Evolutionary conservation across 2,329 filamentous ascomycete species (phyloP), one percentile per base, ranked within the genome.

Genomic region (Xylaria sp.): DNA sequence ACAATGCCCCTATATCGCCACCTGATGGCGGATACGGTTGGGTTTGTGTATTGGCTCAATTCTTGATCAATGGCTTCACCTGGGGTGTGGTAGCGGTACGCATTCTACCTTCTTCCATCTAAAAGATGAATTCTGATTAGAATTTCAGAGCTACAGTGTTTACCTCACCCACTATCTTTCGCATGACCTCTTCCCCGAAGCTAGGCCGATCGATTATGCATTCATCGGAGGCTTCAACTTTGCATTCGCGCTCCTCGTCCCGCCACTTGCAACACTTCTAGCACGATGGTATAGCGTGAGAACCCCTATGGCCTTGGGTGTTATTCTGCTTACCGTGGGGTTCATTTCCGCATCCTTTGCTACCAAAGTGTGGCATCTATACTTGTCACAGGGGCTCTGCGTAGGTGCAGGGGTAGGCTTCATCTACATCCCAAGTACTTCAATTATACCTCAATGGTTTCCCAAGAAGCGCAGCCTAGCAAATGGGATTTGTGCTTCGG

Each of bases 41-140:
- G 62, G 6, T 61, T 20, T 60, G 56, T 25, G 62, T 65, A 11
- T 31, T 56, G 25, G 62, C 56, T 4, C 56, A 61, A 20, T 60
- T 65, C 25, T 13, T 56, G 3, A 50, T 65, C 42, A 65, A 65
- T 13, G 63, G 42, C 49, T 65, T 65, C 42, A 65, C 63, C n/a
- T 65, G 63, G 63, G 63, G 63, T 15, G 63, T 51, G 27, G 55
- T 36, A 27, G 55, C 55, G 10, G 62, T 65, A 45, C 42, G 39
- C 20, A 11, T 22, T 3, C 44, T n/a, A 2, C 2, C 10, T 17
- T 33, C 25, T 27, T 9, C 2, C 2, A 29, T 22, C 2, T 17
- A n/a, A 22, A 54, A 17, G 22, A 27, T 11, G 15, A 15, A 4
- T 29, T 9, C 53, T 54, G 3, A 54, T 6, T 7, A 17, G n/a